phyloP scores from a whole-genome alignment of 345 rosid genomes.

The Eucalyptus globulus region DNA sequence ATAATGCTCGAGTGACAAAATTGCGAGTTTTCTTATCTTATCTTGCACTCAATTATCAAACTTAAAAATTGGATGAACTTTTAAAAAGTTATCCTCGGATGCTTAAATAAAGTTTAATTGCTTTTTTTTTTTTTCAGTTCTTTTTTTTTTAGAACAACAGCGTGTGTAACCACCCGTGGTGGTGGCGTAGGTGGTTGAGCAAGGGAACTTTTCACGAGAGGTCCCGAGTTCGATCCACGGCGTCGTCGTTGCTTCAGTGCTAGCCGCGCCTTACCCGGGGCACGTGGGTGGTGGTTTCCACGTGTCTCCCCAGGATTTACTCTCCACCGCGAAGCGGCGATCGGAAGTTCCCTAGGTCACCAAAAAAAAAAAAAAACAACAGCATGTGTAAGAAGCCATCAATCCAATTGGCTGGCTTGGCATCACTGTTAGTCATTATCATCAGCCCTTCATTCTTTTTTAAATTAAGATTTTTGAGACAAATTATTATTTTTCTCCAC shows the following conservation, averaged over 20 bases:
- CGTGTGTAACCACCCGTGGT: too few species aligned
- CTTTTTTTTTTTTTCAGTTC: fast-evolving
- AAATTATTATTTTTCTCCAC: neutral
- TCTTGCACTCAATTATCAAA: neutral
- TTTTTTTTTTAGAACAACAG: neutral
- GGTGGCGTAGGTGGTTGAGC: too few species aligned
- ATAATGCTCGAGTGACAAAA: too few species aligned
- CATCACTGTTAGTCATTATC: neutral
- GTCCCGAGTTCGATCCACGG: too few species aligned
- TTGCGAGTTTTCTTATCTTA: neutral
- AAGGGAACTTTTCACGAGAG: too few species aligned
- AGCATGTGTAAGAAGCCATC: neutral
- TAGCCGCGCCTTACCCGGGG: too few species aligned
- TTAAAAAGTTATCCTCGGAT: neutral
- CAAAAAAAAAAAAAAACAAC: too few species aligned
- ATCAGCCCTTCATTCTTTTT: neutral
- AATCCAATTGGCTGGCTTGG: neutral
- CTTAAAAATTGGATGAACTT: fast-evolving
- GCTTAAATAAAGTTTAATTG: neutral
- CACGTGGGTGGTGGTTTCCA: too few species aligned
- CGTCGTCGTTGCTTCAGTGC: too few species aligned
- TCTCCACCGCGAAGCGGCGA: too few species aligned
- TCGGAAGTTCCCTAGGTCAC: too few species aligned
- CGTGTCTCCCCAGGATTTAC: too few species aligned
- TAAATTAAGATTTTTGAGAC: neutral